These are phyloP conservation scores for Secale cereale DNA, from an alignment of 176 grass and related monocot genomes.

Conservation along the genomic window DNA sequence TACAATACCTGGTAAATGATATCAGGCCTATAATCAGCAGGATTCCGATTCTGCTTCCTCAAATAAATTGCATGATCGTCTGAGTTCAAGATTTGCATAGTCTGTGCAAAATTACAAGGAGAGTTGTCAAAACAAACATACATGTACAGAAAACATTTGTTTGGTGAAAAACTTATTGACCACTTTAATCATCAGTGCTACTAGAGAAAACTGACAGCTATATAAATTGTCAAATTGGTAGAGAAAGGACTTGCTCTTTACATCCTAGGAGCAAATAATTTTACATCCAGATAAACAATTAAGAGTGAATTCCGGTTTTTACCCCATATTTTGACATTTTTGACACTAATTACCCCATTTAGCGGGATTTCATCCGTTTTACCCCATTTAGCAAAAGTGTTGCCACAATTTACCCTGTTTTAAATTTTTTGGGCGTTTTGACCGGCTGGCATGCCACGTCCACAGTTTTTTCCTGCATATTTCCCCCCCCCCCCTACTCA, in stretches of 20 bases:
- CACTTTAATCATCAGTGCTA: background rate
- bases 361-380: too few relatives aligned
- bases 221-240: background rate
- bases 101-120: slow-evolving; percentile 33
- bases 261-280: background rate
- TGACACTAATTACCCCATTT: too few relatives aligned
- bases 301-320: too few relatives aligned
- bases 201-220: background rate
- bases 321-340: too few relatives aligned
- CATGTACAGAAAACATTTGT: background rate
- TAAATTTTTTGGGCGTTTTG: too few relatives aligned
- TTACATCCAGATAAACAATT: background rate
- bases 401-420: too few relatives aligned
- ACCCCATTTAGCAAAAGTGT: too few relatives aligned
- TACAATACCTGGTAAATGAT: slow-evolving; percentile 89
- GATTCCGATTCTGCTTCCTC: slow-evolving; percentile 80
- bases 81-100: slow-evolving; percentile 90
- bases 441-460: too few relatives aligned
- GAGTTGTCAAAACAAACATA: slow-evolving; percentile 12
- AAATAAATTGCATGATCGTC: slow-evolving; percentile 94
- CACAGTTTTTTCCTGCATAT: too few relatives aligned
- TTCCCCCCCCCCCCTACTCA: too few relatives aligned
- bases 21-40: slow-evolving; percentile 90
- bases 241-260: background rate
- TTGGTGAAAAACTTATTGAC: background rate